Evolutionary conservation across 2,329 filamentous ascomycete genomes (phyloP), one percentile per base, ranked within the genome.

Genomic region (Cordyceps tenuipes): DNA sequence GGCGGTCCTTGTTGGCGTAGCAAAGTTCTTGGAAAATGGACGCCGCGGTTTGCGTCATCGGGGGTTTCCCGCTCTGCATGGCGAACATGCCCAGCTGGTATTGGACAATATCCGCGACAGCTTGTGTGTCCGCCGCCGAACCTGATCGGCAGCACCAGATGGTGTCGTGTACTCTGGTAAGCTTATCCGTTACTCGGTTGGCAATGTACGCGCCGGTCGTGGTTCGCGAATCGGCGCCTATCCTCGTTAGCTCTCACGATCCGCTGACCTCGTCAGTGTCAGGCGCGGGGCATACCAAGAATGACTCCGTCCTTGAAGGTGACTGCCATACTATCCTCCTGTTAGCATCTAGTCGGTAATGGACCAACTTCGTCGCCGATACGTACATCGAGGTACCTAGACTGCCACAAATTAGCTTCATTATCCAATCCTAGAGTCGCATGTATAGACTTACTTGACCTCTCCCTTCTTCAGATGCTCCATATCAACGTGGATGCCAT

Each of bases 401-500:
- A 79, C 91, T 96, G 68, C 57, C 44, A 61, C 61, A 62, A 65
- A 72, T 76, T 71, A 74, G 65, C 73, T 66, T 67, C 61, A 59
- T 57, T 46, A 29, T 23, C 17, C 43, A 6, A 10, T 23, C 39
- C 19, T 15, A 9, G 15, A 29, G 52, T 49, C 26, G 10, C 21
- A 39, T 53, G 19, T 17, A 19, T 15, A 48, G 47, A 79, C 91
- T 78, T 80, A 97, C 91, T 99, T 99, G 74, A 99, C 93, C 80
- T 99, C 94, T 64, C 94, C 94, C 77, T 91, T 94, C 87, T 99
- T 99, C 76, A 99, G 80, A 72, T 94, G 88, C 71, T 97, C 90
- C 94, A 99, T 99, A 73, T 99, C 94, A 68, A 99, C 82, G 75
- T 99, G 94, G 74, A 99, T 97, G 74, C 94, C 94, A 92, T 99